Conservation (phyloP, 148 eudicot genomes). For the Chenopodium quinoa region DNA sequence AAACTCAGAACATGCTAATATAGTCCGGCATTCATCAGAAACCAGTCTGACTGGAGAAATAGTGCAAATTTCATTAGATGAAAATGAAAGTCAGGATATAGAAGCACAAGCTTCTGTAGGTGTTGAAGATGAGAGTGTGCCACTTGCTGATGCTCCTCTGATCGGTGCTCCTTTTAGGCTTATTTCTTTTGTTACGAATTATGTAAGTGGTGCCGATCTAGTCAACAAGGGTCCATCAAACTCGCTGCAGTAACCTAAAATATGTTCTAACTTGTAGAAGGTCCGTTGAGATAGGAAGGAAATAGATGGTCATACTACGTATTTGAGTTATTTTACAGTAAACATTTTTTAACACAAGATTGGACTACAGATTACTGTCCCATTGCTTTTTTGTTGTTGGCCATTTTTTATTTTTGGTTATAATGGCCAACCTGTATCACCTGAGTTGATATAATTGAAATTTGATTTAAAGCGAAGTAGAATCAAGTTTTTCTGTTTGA, state of each 20-base stretch:
- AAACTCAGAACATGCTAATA: conserved; percentile 20
- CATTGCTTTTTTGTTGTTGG: conserved; percentile 3
- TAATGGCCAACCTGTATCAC: conserved; percentile 8
- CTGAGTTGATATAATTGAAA: neutral
- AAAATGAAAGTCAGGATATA: conserved; percentile 43
- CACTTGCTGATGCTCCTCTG: conserved; percentile 76
- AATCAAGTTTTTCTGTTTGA: no score
- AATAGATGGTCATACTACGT: neutral
- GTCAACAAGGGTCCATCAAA: conserved; percentile 40
- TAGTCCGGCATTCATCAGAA: conserved; percentile 35
- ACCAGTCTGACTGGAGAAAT: conserved; percentile 56
- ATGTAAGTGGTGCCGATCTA: conserved; percentile 91
- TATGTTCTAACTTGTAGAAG: conserved; percentile 1
- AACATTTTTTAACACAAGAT: neutral
- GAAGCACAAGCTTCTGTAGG: conserved; percentile 18
- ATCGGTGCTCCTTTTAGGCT: conserved; percentile 95
- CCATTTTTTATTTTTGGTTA: conserved; percentile 9
- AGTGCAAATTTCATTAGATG: conserved; percentile 71
- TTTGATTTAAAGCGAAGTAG: conserved; percentile 2
- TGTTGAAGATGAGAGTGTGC: conserved; percentile 36
- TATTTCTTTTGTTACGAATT: conserved; percentile 75
- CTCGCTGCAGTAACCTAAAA: conserved; percentile 5
- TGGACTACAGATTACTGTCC: neutral
- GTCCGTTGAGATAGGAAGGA: neutral
- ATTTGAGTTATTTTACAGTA: neutral